These are phyloP conservation scores for Flammula alnicola DNA, from an alignment of 1,284 basidiomycete genomes.

Conservation along the genomic window DNA sequence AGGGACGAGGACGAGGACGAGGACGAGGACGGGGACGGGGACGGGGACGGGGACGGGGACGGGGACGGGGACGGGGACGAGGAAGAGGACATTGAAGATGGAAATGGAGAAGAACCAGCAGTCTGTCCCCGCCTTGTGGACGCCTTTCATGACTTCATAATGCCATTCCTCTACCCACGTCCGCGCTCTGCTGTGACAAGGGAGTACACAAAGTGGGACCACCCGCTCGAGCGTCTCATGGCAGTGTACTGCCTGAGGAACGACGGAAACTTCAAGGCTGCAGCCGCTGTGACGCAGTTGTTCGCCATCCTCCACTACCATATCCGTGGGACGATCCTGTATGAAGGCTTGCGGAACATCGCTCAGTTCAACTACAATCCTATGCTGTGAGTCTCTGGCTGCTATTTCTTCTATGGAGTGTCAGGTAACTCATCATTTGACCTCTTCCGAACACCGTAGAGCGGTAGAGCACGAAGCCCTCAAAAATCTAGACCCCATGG, in stretches of 20 bases:
- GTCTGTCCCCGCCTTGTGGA: too few relatives aligned
- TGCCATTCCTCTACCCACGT: too few relatives aligned
- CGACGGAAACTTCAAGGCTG: conserved; percentile 18
- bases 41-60: too few relatives aligned
- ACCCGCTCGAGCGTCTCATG: conserved; percentile 14
- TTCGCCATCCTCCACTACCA: conserved; percentile 11
- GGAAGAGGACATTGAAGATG: too few relatives aligned
- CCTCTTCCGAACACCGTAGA: neutral
- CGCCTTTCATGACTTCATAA: too few relatives aligned
- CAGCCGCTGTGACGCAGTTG: conserved; percentile 8
- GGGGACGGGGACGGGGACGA: too few relatives aligned
- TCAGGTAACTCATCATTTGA: too few relatives aligned
- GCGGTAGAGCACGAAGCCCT: conserved; percentile 11
- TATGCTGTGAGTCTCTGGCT: conserved; percentile 1
- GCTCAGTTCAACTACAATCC: neutral
- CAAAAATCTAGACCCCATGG: conserved; percentile 9
- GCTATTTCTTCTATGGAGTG: too few relatives aligned
- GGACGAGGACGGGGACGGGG: too few relatives aligned
- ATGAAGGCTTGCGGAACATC: conserved; percentile 1
- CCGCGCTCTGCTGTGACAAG: too few relatives aligned
- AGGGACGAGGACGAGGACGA: too few relatives aligned
- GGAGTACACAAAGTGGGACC: conserved; percentile 5
- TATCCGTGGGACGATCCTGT: conserved; percentile 14
- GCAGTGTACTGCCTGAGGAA: conserved; percentile 9
- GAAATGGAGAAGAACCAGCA: too few relatives aligned